A percentile compares a stretch with the other conserved stretches of the same genome.
Evolutionary conservation across 1,284 basidiomycete species (phyloP).

Genomic region (Sanghuangporus weigelae): DNA sequence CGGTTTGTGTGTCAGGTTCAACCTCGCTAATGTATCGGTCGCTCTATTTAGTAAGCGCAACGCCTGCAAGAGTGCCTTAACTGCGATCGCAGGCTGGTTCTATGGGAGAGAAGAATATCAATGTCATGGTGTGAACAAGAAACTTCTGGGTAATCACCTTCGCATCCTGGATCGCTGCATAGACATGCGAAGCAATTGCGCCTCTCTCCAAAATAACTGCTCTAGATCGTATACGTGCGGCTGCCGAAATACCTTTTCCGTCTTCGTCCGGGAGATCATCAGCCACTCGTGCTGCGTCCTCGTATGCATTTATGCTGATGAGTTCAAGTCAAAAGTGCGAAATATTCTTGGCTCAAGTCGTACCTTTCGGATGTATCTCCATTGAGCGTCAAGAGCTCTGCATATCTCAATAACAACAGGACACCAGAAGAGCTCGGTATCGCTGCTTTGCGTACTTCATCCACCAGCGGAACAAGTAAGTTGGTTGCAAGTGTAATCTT

Average conservation of each 20-base stretch:
- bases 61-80: constrained; percentile 63
- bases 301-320: constrained; percentile 49
- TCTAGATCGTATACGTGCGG: constrained; percentile 52
- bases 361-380: constrained; percentile 65
- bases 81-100: constrained; percentile 60
- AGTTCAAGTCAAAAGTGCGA: background rate
- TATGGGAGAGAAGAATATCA: constrained; percentile 27
- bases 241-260: constrained; percentile 45
- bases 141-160: constrained; percentile 40
- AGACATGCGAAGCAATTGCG: constrained; percentile 65
- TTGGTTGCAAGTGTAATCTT: constrained; percentile 59
- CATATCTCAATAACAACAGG: constrained; percentile 59
- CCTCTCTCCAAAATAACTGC: constrained; percentile 59
- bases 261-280: constrained; percentile 31
- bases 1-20: constrained; percentile 36
- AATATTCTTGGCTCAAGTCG: constrained; percentile 7
- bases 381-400: constrained; percentile 57
- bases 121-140: background rate
- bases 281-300: constrained; percentile 48
- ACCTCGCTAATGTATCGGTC: constrained; percentile 60
- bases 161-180: constrained; percentile 61
- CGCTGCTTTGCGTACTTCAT: constrained; percentile 37
- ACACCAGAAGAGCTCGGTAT: constrained; percentile 45
- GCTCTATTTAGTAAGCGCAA: constrained; percentile 80
- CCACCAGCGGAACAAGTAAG: constrained; percentile 56